Conservation (phyloP, 73 alveolate species). For the Tetrahymena thermophila region DNA sequence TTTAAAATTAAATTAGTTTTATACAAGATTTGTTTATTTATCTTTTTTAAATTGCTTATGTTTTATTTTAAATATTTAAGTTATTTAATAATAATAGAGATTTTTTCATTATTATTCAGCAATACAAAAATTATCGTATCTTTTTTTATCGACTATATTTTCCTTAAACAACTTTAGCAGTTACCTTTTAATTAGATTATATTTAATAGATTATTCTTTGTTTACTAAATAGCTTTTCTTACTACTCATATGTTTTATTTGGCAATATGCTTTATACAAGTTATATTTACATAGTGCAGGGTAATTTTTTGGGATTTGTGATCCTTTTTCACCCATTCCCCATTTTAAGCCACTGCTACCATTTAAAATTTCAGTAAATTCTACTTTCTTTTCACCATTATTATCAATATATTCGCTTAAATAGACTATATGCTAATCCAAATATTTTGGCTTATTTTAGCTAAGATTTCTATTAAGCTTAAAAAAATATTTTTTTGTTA, state of each 20-base stretch:
- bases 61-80: too few species aligned
- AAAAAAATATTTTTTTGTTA: not conserved
- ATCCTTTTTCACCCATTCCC: not conserved
- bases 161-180: not conserved
- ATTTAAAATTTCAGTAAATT: not conserved
- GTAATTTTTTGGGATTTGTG: not conserved
- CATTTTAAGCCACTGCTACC: not conserved
- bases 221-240: not conserved
- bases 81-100: too few species aligned
- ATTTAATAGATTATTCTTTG: not conserved
- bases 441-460: not conserved
- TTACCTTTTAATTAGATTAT: not conserved
- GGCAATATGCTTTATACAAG: not conserved
- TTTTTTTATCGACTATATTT: not conserved
- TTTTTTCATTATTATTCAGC: not conserved
- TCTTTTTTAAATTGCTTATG: too few species aligned
- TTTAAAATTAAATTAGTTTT: too few species aligned
- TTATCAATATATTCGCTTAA: not conserved
- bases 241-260: not conserved
- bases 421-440: not conserved
- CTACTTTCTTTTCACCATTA: not conserved
- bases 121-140: not conserved
- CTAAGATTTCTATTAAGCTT: not conserved
- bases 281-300: not conserved
- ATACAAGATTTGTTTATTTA: too few species aligned